Percentiles rank a stretch among this genome's conserved stretches.
Evolutionary conservation across 148 eudicot genomes (phyloP).

Genomic region (Polygonum maritimum): DNA sequence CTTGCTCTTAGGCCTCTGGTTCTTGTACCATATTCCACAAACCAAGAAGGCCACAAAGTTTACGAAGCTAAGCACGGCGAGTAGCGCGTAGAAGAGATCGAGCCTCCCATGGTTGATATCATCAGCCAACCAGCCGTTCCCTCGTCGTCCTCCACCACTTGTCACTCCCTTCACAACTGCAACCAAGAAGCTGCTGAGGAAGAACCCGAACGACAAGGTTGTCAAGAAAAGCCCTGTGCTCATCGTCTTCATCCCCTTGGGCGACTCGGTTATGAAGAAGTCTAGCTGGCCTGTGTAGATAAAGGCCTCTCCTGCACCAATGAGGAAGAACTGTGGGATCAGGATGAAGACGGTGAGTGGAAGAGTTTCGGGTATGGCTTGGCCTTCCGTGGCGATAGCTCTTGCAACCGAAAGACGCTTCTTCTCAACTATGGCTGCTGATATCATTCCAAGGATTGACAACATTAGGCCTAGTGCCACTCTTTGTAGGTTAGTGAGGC

Average conservation of each 20-base stretch:
- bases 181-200: slow-evolving; percentile 63
- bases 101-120: slow-evolving; percentile 63
- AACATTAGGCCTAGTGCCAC: slow-evolving; percentile 52
- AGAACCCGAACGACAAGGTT: slow-evolving; percentile 62
- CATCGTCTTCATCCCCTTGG: slow-evolving; percentile 82
- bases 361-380: slow-evolving; percentile 20
- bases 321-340: slow-evolving; percentile 69
- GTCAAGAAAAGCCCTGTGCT: slow-evolving; percentile 78
- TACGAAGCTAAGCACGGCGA: slow-evolving; percentile 39
- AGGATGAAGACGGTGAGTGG: slow-evolving; percentile 52
- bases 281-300: slow-evolving; percentile 83
- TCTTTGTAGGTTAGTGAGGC: slow-evolving; percentile 57
- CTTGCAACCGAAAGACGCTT: slow-evolving; percentile 46
- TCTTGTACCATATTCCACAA: slow-evolving; percentile 58
- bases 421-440: slow-evolving; percentile 51
- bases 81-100: slow-evolving; percentile 51
- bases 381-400: slow-evolving; percentile 8
- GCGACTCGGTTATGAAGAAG: slow-evolving; percentile 78
- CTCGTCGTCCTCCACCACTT: slow-evolving; percentile 8
- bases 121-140: slow-evolving; percentile 53
- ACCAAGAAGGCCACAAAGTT: slow-evolving; percentile 40
- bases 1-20: slow-evolving; percentile 13
- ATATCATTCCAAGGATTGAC: slow-evolving; percentile 55
- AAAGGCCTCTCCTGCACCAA: slow-evolving; percentile 76
- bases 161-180: slow-evolving; percentile 47